These are phyloP conservation scores for Podila horticola DNA, from an alignment of 192 early-diverging fungal species.

Conservation along the genomic window DNA sequence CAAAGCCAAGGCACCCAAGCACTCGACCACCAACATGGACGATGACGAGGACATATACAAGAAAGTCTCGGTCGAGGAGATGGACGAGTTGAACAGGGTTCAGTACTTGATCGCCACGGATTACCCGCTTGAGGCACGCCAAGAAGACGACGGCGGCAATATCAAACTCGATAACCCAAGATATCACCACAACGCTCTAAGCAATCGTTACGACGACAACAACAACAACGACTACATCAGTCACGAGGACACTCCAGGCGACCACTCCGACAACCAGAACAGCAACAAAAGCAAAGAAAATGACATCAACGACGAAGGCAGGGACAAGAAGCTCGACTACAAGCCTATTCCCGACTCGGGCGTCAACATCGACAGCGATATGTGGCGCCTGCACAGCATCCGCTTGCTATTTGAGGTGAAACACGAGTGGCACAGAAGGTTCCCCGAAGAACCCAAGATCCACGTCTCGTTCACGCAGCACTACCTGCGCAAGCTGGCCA, in stretches of 20 bases:
- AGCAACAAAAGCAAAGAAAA: background rate
- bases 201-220: background rate
- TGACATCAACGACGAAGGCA: background rate
- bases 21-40: background rate
- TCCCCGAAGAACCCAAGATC: background rate
- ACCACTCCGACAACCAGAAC: background rate
- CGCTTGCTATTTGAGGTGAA: background rate
- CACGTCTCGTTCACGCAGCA: background rate
- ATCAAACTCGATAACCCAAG: background rate
- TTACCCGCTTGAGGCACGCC: background rate
- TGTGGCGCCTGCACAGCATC: constrained; percentile 22
- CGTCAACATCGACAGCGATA: constrained; percentile 14
- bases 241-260: background rate
- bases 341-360: background rate
- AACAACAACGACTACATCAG: background rate
- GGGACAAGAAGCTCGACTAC: background rate
- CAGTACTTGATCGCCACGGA: background rate
- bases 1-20: background rate
- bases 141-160: background rate
- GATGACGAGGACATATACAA: background rate
- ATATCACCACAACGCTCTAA: background rate
- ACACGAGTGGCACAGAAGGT: background rate
- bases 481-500: background rate
- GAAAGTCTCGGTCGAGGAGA: background rate
- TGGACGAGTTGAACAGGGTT: background rate